A percentile compares a stretch with the other conserved stretches of the same genome.
These are phyloP conservation scores for Murraya paniculata DNA, from an alignment of 345 rosid species.

Conservation along the genomic window DNA sequence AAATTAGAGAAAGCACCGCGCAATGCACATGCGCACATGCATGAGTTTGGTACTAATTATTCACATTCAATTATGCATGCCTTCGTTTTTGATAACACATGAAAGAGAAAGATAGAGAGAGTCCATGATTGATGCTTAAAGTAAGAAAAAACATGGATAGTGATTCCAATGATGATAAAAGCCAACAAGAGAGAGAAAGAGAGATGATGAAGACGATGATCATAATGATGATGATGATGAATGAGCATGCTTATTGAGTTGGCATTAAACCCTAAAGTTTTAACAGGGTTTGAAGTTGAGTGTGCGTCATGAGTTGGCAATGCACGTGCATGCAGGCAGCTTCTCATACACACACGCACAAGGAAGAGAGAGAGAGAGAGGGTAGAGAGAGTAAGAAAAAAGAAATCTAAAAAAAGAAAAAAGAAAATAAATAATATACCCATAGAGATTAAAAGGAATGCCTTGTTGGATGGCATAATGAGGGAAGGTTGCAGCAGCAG, in stretches of 20 bases:
- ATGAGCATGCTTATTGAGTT: conserved; percentile 16
- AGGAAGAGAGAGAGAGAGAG: conserved; percentile 13
- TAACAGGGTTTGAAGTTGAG: conserved; percentile 12
- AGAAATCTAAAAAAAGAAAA: too few relatives aligned
- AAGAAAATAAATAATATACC: conserved; percentile 27
- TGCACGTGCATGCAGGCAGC: conserved; percentile 38
- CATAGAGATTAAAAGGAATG: conserved; percentile 76
- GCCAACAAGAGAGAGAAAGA: not conserved
- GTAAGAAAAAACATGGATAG: not conserved
- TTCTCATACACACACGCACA: not conserved
- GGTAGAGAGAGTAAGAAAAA: too few relatives aligned
- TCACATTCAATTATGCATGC: not conserved
- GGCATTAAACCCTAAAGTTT: conserved; percentile 20
- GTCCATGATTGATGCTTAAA: not conserved
- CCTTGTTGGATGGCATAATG: conserved; percentile 88
- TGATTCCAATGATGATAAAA: conserved; percentile 1
- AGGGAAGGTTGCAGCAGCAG: conserved; percentile 72
- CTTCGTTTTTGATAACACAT: not conserved
- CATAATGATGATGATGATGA: not conserved
- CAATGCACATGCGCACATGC: too few relatives aligned
- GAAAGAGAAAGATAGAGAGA: not conserved
- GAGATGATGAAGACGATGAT: not conserved
- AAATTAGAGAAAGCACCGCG: too few relatives aligned
- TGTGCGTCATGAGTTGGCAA: conserved; percentile 49
- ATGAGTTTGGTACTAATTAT: too few relatives aligned